Evolutionary conservation across 257 asterid species (phyloP), one percentile per base, ranked within the genome.

Genomic region (Linaria vulgaris): DNA sequence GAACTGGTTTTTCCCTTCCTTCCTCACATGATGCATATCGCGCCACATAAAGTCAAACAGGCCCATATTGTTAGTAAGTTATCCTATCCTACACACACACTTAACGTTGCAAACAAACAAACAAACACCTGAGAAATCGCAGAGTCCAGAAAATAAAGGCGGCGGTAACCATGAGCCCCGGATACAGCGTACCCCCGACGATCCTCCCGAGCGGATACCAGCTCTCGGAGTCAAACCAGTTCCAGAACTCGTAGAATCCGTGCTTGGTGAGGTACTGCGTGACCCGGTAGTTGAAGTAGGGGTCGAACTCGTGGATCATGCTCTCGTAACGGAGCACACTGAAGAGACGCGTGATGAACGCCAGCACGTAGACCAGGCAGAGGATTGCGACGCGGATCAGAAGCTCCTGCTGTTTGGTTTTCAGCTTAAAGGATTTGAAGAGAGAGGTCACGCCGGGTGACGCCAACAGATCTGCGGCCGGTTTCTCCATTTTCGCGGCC

Each of bases 251-350:
- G 39, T 94, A 85, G 67, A 87, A 90, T 1, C 96, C 97, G 23
- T 90, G 85, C 68, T 72, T 71, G 30, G 95, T 90, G 85, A 94
- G 39, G 61, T 47, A 94, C 70, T 87, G 91, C 10, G 99, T 94
- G 20, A 91, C 94, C 34, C 99, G 86, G 77, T 94, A 94, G 71
- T 94, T 94, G 85, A 94, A 94, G 73, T 94, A 94, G 1, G 99
- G 99, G 80, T 92, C 99, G 65, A 92, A 92, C 87, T 92, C 99
- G 74, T 92, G 99, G 91, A 92, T 94, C 99, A 94, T 94, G 63
- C 97, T 89, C 88, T 94, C 99, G 64, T 94, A 94, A 43, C 99
- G 87, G 72, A 94, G 57, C 51, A 94, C 97, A 66, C 99, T 94
- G 82, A 94, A 94, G 43, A 94, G 73, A 8, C 99, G 85, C 9